phyloP scores from a whole-genome alignment of 2,329 filamentous ascomycete genomes.

The Tolypocladium capitatum region DNA sequence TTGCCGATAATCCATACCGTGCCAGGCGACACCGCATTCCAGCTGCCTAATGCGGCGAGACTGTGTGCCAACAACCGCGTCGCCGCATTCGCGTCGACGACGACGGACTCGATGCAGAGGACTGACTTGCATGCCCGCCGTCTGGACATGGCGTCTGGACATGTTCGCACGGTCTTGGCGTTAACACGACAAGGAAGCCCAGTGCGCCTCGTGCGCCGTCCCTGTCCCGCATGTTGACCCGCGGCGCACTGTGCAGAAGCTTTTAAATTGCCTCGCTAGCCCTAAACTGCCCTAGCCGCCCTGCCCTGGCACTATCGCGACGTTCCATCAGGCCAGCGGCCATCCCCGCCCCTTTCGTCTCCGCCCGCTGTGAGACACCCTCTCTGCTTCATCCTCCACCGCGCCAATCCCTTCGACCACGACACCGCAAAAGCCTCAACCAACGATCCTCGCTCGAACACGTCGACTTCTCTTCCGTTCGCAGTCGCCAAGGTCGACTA shows the following conservation, averaged over 20 bases:
- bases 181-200: not conserved
- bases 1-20: not conserved
- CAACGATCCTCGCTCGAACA: not conserved
- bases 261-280: not conserved
- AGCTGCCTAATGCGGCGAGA: not conserved
- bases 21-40: not conserved
- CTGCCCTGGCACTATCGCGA: conserved; percentile 1
- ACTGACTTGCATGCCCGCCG: not conserved
- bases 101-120: too few species aligned
- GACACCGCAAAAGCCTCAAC: not conserved
- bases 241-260: conserved; percentile 5
- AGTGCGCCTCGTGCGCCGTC: not conserved
- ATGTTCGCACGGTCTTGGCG: not conserved
- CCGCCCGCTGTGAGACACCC: conserved; percentile 7
- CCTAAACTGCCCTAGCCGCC: conserved; percentile 3
- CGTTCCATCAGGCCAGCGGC: not conserved
- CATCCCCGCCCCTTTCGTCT: conserved; percentile 1
- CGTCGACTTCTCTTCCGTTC: conserved; percentile 7
- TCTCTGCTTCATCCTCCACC: conserved; percentile 5
- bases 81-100: not conserved
- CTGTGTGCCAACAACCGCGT: not conserved
- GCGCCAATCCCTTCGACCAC: not conserved
- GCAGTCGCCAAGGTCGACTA: conserved; percentile 16
- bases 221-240: not conserved
- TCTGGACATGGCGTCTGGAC: too few species aligned